phyloP scores from a whole-genome alignment of 2,329 filamentous ascomycete species.

The Cyphellophora europaea region DNA sequence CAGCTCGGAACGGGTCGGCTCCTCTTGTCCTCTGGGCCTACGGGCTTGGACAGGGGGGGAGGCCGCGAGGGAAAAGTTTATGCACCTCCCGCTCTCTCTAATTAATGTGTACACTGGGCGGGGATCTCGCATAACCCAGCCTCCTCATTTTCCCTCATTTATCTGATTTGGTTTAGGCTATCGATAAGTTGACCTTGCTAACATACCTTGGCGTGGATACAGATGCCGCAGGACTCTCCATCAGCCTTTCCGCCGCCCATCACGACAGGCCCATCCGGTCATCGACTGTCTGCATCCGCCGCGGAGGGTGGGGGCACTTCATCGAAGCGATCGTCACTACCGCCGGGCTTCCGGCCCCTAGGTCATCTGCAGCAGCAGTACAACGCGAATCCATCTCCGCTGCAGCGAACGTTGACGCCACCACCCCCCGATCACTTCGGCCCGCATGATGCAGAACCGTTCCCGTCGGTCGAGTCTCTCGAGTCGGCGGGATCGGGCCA shows the following conservation, averaged over 20 bases:
- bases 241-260: slow-evolving; percentile 17
- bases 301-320: slow-evolving; percentile 12
- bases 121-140: slow-evolving; percentile 7
- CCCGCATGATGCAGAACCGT: slow-evolving; percentile 61
- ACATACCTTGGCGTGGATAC: slow-evolving; percentile 19
- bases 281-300: slow-evolving; percentile 22
- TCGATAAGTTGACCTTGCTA: slow-evolving; percentile 32
- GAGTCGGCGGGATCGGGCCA: slow-evolving; percentile 50
- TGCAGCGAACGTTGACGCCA: slow-evolving; percentile 84
- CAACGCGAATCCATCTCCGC: slow-evolving; percentile 72
- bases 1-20: background rate
- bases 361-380: slow-evolving; percentile 30
- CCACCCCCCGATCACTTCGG: slow-evolving; percentile 54
- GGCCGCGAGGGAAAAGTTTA: slow-evolving; percentile 17
- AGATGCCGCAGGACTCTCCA: slow-evolving; percentile 21
- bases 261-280: slow-evolving; percentile 20
- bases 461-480: slow-evolving; percentile 80
- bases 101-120: too few species aligned
- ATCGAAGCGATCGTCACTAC: slow-evolving; percentile 50
- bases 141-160: slow-evolving; percentile 17
- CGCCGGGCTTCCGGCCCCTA: slow-evolving; percentile 44
- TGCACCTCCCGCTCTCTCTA: too few species aligned
- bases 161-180: slow-evolving; percentile 21
- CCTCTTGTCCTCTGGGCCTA: too few species aligned
- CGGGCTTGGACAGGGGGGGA: too few species aligned